These are phyloP conservation scores for Nyctanthes arbortristis DNA, from an alignment of 257 asterid species.

Conservation along the genomic window DNA sequence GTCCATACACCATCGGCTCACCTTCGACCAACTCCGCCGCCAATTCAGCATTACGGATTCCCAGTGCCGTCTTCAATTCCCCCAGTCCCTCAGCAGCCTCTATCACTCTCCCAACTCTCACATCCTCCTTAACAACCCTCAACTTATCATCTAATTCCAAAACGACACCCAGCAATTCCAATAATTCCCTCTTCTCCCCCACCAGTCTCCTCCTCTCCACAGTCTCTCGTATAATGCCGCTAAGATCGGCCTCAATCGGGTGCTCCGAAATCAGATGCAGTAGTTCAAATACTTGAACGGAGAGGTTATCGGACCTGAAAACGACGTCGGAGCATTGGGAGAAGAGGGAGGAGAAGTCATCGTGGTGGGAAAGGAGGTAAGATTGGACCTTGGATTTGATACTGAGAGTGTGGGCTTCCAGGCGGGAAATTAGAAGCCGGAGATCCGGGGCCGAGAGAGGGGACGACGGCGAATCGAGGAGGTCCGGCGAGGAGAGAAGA, in stretches of 20 bases:
- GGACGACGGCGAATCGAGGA: conserved; percentile 53
- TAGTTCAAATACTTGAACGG: conserved; percentile 40
- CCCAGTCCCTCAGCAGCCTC: conserved; percentile 68
- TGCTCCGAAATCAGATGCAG: conserved; percentile 58
- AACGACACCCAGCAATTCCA: conserved; percentile 55
- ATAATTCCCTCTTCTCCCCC: conserved; percentile 67
- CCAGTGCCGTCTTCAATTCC: conserved; percentile 65
- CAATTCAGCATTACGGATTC: conserved; percentile 44
- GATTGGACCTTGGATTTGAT: conserved; percentile 86
- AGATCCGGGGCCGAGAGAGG: conserved; percentile 93
- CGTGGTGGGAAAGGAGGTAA: conserved; percentile 72
- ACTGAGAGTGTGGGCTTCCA: conserved; percentile 68
- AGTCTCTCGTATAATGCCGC: conserved; percentile 49
- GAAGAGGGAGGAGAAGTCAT: conserved; percentile 76
- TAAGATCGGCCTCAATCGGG: conserved; percentile 60
- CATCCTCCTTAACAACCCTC: conserved; percentile 48
- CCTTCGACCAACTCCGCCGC: conserved; percentile 36
- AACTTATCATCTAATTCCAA: conserved; percentile 55
- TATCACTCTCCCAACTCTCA: conserved; percentile 55
- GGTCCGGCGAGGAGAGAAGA: conserved; percentile 68
- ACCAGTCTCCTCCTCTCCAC: conserved; percentile 62
- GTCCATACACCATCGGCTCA: conserved; percentile 56
- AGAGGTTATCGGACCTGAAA: conserved; percentile 55
- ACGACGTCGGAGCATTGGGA: conserved; percentile 68
- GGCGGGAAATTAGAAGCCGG: conserved; percentile 83